These are phyloP conservation scores for Didymosphaeria variabile DNA, from an alignment of 2,329 filamentous ascomycete species.

Conservation along the genomic window DNA sequence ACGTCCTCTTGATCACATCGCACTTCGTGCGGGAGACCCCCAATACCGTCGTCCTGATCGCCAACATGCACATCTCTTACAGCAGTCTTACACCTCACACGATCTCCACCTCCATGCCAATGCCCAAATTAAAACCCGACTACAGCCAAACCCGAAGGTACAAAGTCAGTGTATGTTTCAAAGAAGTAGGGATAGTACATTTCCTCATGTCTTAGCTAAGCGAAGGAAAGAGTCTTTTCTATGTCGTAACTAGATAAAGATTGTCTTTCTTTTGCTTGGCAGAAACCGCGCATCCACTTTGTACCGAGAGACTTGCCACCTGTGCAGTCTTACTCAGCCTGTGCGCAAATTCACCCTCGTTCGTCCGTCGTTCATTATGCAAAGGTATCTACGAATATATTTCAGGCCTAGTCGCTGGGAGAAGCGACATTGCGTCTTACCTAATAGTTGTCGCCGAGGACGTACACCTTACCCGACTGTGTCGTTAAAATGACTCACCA, in stretches of 20 bases:
- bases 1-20: neutral
- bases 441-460: neutral
- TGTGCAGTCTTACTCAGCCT: neutral
- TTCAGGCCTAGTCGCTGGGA: neutral
- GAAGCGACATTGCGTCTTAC: neutral
- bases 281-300: no score
- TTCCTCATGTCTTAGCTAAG: no score
- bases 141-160: no score
- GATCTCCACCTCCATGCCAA: neutral
- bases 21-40: neutral
- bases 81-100: neutral
- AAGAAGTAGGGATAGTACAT: no score
- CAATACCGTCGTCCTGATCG: neutral
- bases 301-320: no score
- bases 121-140: neutral
- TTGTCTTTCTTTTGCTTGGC: no score
- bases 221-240: no score
- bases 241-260: no score
- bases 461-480: neutral
- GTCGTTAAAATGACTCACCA: neutral
- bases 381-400: neutral
- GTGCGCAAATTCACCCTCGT: neutral
- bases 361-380: neutral
- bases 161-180: no score
- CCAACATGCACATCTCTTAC: neutral